Evolutionary conservation across 1,284 basidiomycete species (phyloP), one percentile per base, ranked within the genome.

Genomic region (Moniliophthora roreri): DNA sequence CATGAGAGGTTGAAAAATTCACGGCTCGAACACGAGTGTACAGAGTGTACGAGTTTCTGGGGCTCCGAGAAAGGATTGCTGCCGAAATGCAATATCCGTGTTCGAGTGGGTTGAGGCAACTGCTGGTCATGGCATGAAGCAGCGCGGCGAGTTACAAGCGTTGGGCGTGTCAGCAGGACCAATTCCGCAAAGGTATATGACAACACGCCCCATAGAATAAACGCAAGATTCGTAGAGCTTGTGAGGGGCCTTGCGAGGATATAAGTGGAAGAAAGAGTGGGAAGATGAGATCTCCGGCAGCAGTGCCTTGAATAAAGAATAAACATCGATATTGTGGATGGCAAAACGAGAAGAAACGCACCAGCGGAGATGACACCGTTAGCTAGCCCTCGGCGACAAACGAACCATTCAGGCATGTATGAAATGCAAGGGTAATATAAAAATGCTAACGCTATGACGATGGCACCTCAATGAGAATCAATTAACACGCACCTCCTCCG

Each of bases 361-460:
- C 74, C 76, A 5, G 75, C 73, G 48, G 72, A 72, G 21, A 77
- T 66, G 32, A 74, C 62, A 0, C 76, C 74, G 49, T 70, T 72
- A 1, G 76, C 76, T 9, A 74, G 60, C 0, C 76, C 76, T 20
- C 73, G 59, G 0, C 68, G 65, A 3, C 54, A 56, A 20, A 73
- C 64, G 54, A 78, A 78, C 76, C 76, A 78, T 50, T 77, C 74
- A 0, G 69, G 66, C 52, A 78, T 59, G 56, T 67, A 74, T n/a
- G 65, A 68, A 13, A 76, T 64, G 28, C 62, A 65, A 1, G 71
- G 68, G 8, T 64, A 60, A 55, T 72, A 74, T 1, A 75, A 51
- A 21, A 76, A 48, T 5, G 69, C 71, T 46, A 72, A 6, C 7
- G 6, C 39, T 42, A 20, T 7, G 21, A 26, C 15, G 6, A 6